Evolutionary conservation across 371 early-diverging fungal genomes (phyloP), one percentile per base, ranked within the genome.

Genomic region (Syncephalastrum racemosum): DNA sequence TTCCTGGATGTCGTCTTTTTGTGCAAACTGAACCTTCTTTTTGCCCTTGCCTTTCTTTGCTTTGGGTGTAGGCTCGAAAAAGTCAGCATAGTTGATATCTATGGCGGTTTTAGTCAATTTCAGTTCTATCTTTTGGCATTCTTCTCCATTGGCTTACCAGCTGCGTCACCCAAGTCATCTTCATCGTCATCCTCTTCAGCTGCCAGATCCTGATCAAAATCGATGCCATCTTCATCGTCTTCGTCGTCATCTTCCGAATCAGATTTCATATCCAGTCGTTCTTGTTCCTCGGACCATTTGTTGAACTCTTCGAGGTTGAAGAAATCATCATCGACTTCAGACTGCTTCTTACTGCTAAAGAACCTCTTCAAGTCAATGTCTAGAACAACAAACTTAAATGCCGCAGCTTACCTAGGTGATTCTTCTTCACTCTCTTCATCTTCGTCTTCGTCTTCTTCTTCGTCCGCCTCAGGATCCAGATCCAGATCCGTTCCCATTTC

Each of bases 251-350:
- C 79, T 46, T 71, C 79, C 10, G 49, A 46, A 53, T 70, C 71
- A 1, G 75, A 68, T 24, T 71, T 60, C 60, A 77, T 58, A 51
- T 81, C 82, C 22, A 75, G 65, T 48, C 73, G 73, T 60, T 85
- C 85, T 61, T 81, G 82, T 60, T 82, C 74, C 54, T 85, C 85
- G 6, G 85, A 81, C 82, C 83, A 78, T 41, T 77, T 71, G 50
- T 85, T 85, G 59, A 85, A 85, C 51, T 79, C 76, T 0, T 79
- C 78, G 45, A 87, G 55, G 49, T 82, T 78, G 59, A 87, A 87
- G 48, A 87, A 87, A 14, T 83, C 84, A 58, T 87, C 88, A 50
- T 87, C 85, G 0, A 87, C 79, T 59, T 84, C 86, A 8, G 83
- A 81, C 18, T 55, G 56, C 36, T 70, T 70, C 47, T 51, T 63